Evolutionary conservation across 1,284 basidiomycete species (phyloP), one percentile per base, ranked within the genome.

Genomic region (Boletus sp.): DNA sequence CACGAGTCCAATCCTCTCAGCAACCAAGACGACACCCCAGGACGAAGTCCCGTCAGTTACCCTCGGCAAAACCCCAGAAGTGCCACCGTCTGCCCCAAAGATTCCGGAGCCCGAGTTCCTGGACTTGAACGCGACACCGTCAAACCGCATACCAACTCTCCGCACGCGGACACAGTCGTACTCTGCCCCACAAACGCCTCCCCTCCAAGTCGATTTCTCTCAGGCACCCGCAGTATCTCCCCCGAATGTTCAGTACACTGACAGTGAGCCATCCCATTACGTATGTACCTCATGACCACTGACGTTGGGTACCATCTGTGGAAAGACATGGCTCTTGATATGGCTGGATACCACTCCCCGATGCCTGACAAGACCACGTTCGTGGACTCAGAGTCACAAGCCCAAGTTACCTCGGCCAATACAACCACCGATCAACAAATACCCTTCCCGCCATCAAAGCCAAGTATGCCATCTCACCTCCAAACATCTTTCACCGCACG

Each of bases 1-100:
- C 67, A 99, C 97, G 0, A 95, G 92, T 77, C 97, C 97, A 27
- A 80, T 97, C 25, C 85, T 96, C 23, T 81, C 85, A 64, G 84
- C 90, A 7, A 88, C 86, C 6, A 76, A 79, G 58, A 80, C 83
- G 64, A 77, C 67, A 56, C 65, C 64, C 25, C 70, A 73, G 23
- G 70, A 77, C 37, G 68, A 73, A 19, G 66, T 67, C 33, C 61
- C 63, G 9, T 53, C 63, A n/a, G 72, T 71, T 44, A 58, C 65
- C 13, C 68, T 73, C 2, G 37, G 52, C 58, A 73, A 63, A 60
- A 28, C 63, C 52, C 62, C 61, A 56, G 51, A 64, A 13, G 25
- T 30, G 9, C 58, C 58, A 17, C 63, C 53, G 9, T 40, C 48
- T 1, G 49, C 56, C 44, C 60, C 71, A 52, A 83, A 84, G 63